Evolutionary conservation across 2,329 filamentous ascomycete species (phyloP), one percentile per base, ranked within the genome.

Genomic region (Fusarium buxicola): DNA sequence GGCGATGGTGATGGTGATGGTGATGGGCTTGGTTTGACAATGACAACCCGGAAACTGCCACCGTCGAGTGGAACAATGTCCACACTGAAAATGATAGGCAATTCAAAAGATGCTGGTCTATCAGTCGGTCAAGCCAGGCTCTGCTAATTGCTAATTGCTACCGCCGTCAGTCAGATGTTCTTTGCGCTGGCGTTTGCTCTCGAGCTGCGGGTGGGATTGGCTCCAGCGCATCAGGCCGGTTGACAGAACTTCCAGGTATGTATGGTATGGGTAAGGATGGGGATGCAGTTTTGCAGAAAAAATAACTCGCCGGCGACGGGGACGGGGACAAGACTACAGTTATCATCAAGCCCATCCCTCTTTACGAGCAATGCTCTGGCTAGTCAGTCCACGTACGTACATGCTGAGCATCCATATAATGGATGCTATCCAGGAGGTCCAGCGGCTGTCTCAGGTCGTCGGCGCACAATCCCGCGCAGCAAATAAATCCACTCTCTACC

Each of bases 371-470:
- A 48, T 60, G 34, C 58, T 50, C 40, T 46, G 49, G 48, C 57
- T 43, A 41, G 54, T 61, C 46, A 43, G 51, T 66, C 66, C 66
- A 66, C 54, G 63, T 68, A 68, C 66, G 56, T 69, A 60, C 58
- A 68, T 55, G 57, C 47, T 57, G 56, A 68, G 62, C 58, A 61
- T 36, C 15, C 51, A 63, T 60, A 68, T 21, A 21, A 21, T 21
- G 21, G 21, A 65, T 69, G 62, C 64, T 63, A 57, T 66, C 30
- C 34, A 54, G 56, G 54, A 57, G 48, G 35, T 36, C 32, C 50
- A 49, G 51, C 60, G 47, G 55, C 41, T 65, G 68, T 70, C 68
- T 70, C 68, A 70, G 67, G 68, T 70, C 31, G 54, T 60, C 40
- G 65, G 57, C 54, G 55, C 57, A 64, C 66, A 60, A 68, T 68